These are phyloP conservation scores for Amylostereum areolatum DNA, from an alignment of 1,284 basidiomycete genomes.

Conservation along the genomic window DNA sequence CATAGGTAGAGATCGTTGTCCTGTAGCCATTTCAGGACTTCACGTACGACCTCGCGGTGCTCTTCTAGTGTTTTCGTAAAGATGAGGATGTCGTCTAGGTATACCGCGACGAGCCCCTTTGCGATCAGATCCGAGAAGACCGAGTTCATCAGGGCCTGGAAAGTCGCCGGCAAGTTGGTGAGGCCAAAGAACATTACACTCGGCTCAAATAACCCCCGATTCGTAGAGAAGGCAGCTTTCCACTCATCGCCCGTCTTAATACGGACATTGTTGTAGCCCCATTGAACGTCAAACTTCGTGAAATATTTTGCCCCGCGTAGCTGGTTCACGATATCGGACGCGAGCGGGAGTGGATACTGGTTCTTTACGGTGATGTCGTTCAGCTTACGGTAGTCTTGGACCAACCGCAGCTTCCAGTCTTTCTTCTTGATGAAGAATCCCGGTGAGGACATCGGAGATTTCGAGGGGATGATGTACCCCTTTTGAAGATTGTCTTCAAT, in stretches of 20 bases:
- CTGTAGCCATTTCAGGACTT: conserved; percentile 26
- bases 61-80: not conserved
- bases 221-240: conserved; percentile 8
- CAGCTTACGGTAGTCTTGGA: conserved; percentile 37
- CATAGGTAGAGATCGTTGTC: conserved; percentile 25
- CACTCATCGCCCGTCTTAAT: conserved; percentile 7
- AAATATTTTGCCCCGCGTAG: not conserved
- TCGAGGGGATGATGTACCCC: conserved; percentile 30
- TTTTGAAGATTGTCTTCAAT: conserved; percentile 29
- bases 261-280: conserved; percentile 8
- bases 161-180: not conserved
- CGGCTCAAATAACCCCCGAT: conserved; percentile 2
- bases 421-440: conserved; percentile 45
- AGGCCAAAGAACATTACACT: conserved; percentile 3
- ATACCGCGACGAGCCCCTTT: not conserved
- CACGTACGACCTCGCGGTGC: not conserved
- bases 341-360: conserved; percentile 5
- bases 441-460: conserved; percentile 29
- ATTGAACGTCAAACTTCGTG: conserved; percentile 4
- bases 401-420: conserved; percentile 29
- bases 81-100: conserved; percentile 1
- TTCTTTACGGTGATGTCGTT: conserved; percentile 22
- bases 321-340: conserved; percentile 2
- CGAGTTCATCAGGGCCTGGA: not conserved
- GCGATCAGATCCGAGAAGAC: not conserved